Evolutionary conservation across 2,329 filamentous ascomycete genomes (phyloP).

Genomic region (Fusarium piperis): DNA sequence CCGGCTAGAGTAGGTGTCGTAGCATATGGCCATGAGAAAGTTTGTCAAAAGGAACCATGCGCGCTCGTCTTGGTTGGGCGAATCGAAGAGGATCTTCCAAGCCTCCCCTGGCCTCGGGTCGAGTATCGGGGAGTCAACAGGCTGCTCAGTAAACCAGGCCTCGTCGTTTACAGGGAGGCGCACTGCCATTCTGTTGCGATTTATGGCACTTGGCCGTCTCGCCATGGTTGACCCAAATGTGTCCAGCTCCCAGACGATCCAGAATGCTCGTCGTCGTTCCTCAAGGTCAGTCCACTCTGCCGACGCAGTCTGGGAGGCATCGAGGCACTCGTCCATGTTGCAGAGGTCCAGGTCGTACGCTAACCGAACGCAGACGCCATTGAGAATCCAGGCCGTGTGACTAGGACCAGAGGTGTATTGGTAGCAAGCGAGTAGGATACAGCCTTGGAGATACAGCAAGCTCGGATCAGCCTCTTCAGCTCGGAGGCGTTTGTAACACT

Average conservation of each 20-base stretch:
- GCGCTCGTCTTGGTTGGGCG: conserved; percentile 4
- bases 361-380: background rate
- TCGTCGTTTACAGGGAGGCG: background rate
- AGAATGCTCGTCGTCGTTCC: background rate
- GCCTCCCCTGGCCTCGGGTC: background rate
- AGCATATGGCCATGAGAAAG: background rate
- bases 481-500: background rate
- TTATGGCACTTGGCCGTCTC: conserved; percentile 1
- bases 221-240: background rate
- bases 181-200: background rate
- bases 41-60: conserved; percentile 5
- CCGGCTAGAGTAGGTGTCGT: background rate
- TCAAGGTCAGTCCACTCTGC: background rate
- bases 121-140: background rate
- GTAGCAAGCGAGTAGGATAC: background rate
- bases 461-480: background rate
- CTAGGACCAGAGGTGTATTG: background rate
- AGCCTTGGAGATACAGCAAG: background rate
- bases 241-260: conserved; percentile 1
- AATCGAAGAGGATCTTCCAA: conserved; percentile 1
- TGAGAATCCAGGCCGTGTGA: background rate
- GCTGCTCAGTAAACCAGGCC: background rate
- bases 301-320: background rate
- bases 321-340: background rate
- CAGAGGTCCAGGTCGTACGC: conserved; percentile 2